Conservation (phyloP, 164 flowering plant species). For the Buxus sempervirens region DNA sequence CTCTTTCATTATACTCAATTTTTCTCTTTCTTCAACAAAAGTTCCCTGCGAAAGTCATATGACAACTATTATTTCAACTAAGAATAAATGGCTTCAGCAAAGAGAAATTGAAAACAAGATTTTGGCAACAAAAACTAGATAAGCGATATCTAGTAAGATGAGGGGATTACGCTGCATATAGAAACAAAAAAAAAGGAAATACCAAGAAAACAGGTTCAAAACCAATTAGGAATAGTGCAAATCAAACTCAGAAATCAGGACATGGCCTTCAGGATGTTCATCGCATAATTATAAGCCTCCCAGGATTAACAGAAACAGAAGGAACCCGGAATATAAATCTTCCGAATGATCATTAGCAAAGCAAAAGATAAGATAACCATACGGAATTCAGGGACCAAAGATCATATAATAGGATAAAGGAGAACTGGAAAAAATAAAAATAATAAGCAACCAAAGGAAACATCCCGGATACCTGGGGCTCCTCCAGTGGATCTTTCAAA, state of each 20-base stretch:
- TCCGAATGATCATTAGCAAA: not conserved
- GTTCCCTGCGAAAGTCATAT: constrained; percentile 38
- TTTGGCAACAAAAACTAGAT: no score
- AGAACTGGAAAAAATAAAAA: not conserved
- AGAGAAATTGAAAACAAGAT: not conserved
- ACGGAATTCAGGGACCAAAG: no score
- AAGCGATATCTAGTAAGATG: no score
- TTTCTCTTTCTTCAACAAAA: constrained; percentile 78
- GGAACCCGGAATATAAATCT: not conserved
- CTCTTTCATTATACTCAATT: constrained; percentile 62
- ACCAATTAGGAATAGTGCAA: no score
- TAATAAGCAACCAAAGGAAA: not conserved
- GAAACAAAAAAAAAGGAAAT: no score
- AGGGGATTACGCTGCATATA: no score
- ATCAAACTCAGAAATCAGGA: not conserved
- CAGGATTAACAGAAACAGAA: not conserved
- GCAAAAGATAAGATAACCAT: not conserved
- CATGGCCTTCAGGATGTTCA: not conserved
- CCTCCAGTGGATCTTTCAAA: constrained; percentile 74
- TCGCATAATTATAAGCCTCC: not conserved
- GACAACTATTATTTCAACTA: constrained; percentile 4
- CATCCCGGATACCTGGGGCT: constrained; percentile 55
- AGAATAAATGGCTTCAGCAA: not conserved
- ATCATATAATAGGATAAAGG: constrained; percentile 2
- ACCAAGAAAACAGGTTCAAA: not conserved